phyloP scores from a whole-genome alignment of 2,329 filamentous ascomycete species.

The Ceratocystis papillata region DNA sequence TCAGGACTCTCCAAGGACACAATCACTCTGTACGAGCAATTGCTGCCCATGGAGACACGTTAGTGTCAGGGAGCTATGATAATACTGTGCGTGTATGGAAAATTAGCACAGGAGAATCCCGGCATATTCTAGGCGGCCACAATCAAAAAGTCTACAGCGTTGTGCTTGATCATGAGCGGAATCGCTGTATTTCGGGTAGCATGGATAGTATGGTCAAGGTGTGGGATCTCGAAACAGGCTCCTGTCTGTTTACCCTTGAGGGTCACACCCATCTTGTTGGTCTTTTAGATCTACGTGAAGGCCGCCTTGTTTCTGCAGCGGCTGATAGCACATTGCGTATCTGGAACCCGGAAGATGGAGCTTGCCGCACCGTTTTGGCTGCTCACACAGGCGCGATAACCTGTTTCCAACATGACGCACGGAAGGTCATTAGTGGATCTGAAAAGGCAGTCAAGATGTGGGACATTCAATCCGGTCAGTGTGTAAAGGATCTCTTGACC shows the following conservation, averaged over 20 bases:
- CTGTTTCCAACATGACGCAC: constrained; percentile 94
- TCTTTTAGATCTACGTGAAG: constrained; percentile 76
- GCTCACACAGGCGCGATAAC: constrained; percentile 96
- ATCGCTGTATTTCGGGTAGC: constrained; percentile 91
- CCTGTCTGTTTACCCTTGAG: constrained; percentile 78
- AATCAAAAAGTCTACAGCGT: constrained; percentile 94
- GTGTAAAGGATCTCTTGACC: constrained; percentile 81
- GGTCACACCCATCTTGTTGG: constrained; percentile 89
- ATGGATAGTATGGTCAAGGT: constrained; percentile 99
- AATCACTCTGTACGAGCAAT: constrained; percentile 92
- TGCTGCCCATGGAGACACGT: constrained; percentile 82
- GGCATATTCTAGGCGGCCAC: constrained; percentile 78
- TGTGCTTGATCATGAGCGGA: constrained; percentile 80
- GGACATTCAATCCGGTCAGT: constrained; percentile 87
- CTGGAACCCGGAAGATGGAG: constrained; percentile 89
- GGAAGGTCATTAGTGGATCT: constrained; percentile 92
- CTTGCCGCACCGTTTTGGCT: constrained; percentile 79
- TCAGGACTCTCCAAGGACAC: constrained; percentile 76
- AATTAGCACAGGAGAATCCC: constrained; percentile 83
- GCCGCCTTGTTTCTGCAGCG: constrained; percentile 85
- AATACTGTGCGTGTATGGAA: constrained; percentile 93
- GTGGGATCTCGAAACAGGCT: constrained; percentile 82
- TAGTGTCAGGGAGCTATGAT: constrained; percentile 97
- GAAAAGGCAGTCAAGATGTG: constrained; percentile 98
- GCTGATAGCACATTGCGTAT: constrained; percentile 92